Evolutionary conservation across 1,284 basidiomycete genomes (phyloP), one percentile per base, ranked within the genome.

Genomic region (Ceratobasidium sp.): DNA sequence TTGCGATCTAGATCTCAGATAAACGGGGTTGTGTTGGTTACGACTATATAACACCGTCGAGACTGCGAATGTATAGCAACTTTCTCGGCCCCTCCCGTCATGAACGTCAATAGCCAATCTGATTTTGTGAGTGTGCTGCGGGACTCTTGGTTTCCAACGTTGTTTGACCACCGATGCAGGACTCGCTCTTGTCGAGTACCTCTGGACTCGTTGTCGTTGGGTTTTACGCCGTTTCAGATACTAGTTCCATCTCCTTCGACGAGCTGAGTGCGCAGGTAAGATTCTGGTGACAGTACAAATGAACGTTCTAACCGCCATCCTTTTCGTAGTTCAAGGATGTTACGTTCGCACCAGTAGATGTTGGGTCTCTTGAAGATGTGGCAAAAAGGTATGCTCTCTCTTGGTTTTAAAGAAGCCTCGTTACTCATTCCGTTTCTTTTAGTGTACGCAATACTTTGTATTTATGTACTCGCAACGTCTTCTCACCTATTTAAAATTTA

Each of bases 241-340:
- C 6, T 5, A 40, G 60, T 33, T 5, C 23, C 7, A 33, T 28
- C n/a, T 60, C 58, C 5, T 39, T 60, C 10, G 58, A 60, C 23
- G 58, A 60, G 12, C 58, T 60, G 23, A 60, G 28, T 12, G 28
- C 58, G 9, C n/a, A 28, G 26, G 58, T 60, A 28, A 15, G 55
- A n/a, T n/a, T 33, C 33, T 33, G 33, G 33, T 33, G 33, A 33
- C 33, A 33, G 33, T 33, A 33, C 33, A 33, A 33, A 33, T 33
- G 33, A 33, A 33, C 33, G 33, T 60, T 26, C n/a, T n/a, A 55
- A 55, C 18, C 13, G 53, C n/a, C 18, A n/a, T 9, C 53, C 23
- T 26, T n/a, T 55, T 9, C n/a, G 13, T 20, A 60, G 58, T 60
- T 60, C 58, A 60, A 60, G 58, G 9, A 60, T 12, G 58, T 60